Percentiles rank a stretch among this genome's conserved stretches.
phyloP scores from a whole-genome alignment of 2,329 filamentous ascomycete species.

The Drechslera avenae region DNA sequence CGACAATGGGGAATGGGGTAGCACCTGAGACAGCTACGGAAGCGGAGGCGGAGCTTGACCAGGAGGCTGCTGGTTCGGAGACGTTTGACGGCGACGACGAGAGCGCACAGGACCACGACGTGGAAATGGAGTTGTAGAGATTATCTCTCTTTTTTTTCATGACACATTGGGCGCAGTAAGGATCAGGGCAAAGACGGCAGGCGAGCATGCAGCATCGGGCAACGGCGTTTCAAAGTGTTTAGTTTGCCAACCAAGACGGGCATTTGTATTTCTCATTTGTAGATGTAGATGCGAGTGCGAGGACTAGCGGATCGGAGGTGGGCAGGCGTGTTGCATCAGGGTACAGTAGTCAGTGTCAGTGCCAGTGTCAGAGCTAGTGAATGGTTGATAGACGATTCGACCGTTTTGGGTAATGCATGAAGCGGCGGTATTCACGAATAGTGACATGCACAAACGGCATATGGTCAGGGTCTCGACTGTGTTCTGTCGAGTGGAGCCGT shows the following conservation, averaged over 20 bases:
- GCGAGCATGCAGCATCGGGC: conserved; percentile 26
- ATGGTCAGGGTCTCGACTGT: conserved; percentile 15
- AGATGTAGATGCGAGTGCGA: not conserved
- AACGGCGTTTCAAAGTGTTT: conserved; percentile 33
- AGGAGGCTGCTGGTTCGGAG: conserved; percentile 14
- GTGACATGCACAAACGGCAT: conserved; percentile 9
- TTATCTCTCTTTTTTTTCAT: not conserved
- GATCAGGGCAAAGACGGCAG: conserved; percentile 7
- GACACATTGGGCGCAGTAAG: conserved; percentile 23
- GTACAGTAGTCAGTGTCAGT: no score
- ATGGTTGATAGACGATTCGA: conserved; percentile 2
- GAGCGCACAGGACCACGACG: conserved; percentile 27
- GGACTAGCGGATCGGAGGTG: not conserved
- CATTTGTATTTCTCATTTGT: conserved; percentile 4
- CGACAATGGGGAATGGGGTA: conserved; percentile 1
- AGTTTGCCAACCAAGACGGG: not conserved
- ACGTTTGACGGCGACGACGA: conserved; percentile 35
- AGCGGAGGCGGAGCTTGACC: conserved; percentile 3
- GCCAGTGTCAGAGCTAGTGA: no score
- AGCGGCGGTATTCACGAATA: conserved; percentile 7
- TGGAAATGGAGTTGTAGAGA: conserved; percentile 22
- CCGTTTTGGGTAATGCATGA: conserved; percentile 12
- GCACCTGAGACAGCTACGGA: not conserved
- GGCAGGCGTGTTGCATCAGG: no score
- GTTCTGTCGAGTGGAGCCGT: conserved; percentile 11